Evolutionary conservation across 192 early-diverging fungal genomes (phyloP).

Genomic region (Allomyces arbusculus): DNA sequence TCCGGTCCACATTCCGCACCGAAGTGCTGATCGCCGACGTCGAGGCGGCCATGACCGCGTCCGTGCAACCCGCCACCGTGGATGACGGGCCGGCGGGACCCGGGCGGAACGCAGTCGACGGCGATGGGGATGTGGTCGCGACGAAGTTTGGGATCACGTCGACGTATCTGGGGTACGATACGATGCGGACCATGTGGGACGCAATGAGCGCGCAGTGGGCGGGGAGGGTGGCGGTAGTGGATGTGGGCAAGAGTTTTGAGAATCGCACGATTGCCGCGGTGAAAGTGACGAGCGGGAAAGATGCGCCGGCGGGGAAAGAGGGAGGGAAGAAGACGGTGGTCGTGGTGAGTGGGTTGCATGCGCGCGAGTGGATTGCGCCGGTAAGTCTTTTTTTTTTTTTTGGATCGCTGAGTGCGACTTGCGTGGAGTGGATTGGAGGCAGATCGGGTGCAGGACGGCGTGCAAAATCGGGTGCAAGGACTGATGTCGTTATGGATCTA

Average conservation of each 20-base stretch:
- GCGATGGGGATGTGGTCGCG: not conserved
- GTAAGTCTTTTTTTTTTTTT: no score
- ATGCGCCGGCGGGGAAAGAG: not conserved
- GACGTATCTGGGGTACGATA: not conserved
- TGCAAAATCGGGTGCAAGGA: no score
- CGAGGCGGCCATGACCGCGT: not conserved
- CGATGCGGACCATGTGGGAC: not conserved
- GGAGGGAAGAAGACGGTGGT: not conserved
- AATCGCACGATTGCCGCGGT: not conserved
- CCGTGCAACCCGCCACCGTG: not conserved
- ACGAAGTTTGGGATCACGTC: not conserved
- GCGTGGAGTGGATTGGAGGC: no score
- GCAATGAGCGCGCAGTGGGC: not conserved
- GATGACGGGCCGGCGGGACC: not conserved
- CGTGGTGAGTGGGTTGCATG: not conserved
- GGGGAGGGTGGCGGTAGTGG: not conserved
- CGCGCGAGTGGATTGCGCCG: not conserved
- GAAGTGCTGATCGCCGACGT: not conserved
- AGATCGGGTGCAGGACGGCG: no score
- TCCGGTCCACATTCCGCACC: not conserved
- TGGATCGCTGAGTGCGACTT: no score
- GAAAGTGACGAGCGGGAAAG: not conserved
- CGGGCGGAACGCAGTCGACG: not conserved
- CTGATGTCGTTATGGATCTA: not conserved
- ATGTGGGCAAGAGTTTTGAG: not conserved